phyloP scores from a whole-genome alignment of 2,329 filamentous ascomycete genomes.

The Rutstroemia sp. region DNA sequence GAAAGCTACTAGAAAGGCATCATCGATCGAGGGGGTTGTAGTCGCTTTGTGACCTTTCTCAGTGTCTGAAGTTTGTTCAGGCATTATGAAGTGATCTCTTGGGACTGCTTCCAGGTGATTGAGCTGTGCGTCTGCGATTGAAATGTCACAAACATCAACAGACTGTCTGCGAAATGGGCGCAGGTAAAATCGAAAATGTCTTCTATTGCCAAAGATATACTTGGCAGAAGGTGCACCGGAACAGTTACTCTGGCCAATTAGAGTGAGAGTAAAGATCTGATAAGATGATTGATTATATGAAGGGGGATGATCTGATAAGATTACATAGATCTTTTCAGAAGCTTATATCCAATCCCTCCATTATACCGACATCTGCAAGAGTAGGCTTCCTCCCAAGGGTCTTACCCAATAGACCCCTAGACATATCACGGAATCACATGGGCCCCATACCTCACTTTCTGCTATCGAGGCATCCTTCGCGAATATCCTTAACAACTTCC shows the following conservation, averaged over 20 bases:
- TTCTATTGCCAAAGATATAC: neutral
- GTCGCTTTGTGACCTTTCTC: neutral
- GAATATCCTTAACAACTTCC: neutral
- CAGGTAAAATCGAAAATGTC: neutral
- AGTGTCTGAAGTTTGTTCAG: neutral
- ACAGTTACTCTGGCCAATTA: neutral
- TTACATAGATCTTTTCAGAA: neutral
- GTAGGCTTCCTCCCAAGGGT: neutral
- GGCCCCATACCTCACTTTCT: neutral
- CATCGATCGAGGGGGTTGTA: neutral
- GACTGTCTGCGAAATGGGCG: neutral
- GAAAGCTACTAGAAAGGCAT: conserved; percentile 17
- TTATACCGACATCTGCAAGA: neutral
- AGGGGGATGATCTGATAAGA: neutral
- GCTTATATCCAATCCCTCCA: neutral
- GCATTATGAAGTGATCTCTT: neutral
- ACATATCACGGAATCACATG: too few relatives aligned
- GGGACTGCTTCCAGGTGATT: neutral
- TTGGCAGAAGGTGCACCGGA: neutral
- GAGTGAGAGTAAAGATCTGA: neutral
- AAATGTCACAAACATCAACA: neutral
- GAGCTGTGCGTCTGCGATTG: neutral
- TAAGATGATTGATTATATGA: neutral
- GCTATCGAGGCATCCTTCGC: neutral
- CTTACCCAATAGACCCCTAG: too few relatives aligned